Evolutionary conservation across 441 rosid genomes (phyloP).

Genomic region (Euphorbia celastroides): DNA sequence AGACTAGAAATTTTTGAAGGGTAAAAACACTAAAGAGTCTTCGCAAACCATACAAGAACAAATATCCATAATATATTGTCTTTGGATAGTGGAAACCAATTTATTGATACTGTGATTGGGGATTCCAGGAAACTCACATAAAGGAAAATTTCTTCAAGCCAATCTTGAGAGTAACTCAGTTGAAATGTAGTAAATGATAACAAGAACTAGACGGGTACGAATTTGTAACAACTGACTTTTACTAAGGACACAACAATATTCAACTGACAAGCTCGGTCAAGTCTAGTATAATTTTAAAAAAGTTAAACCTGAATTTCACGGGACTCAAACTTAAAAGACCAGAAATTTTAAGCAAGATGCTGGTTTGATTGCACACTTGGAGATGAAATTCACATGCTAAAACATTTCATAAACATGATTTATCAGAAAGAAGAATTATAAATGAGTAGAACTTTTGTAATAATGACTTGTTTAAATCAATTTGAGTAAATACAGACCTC

Average conservation of each 20-base stretch:
- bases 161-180: not conserved
- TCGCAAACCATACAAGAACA: not conserved
- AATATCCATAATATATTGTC: too few species aligned
- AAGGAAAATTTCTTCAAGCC: not conserved
- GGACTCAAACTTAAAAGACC: not conserved
- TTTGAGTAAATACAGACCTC: slow-evolving; percentile 45
- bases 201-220: not conserved
- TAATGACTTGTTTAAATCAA: slow-evolving; percentile 6
- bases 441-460: not conserved
- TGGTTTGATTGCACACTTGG: not conserved
- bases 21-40: not conserved
- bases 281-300: not conserved
- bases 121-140: not conserved
- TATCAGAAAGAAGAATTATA: not conserved
- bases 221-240: not conserved
- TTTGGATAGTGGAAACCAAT: not conserved
- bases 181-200: not conserved
- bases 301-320: not conserved
- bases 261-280: not conserved
- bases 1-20: not conserved
- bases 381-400: slow-evolving; percentile 1
- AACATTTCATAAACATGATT: slow-evolving; percentile 1
- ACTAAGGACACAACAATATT: not conserved
- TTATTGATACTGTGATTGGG: not conserved
- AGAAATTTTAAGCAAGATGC: slow-evolving; percentile 12